Evolutionary conservation across 2,329 filamentous ascomycete species (phyloP).

Genomic region (Fusarium subglutinans): DNA sequence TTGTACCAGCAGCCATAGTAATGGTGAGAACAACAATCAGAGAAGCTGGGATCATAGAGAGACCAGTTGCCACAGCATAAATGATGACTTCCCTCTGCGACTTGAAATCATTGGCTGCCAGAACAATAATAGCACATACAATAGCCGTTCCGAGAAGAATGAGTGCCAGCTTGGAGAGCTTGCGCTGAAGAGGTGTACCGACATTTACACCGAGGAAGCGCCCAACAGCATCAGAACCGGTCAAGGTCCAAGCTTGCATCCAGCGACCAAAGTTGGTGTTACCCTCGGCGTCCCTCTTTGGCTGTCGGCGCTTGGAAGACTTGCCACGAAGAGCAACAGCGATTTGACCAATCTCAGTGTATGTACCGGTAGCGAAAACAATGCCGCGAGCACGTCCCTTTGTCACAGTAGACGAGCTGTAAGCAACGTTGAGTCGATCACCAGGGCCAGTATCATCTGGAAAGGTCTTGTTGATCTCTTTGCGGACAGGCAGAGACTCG

Average conservation of each 20-base stretch:
- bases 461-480: slow-evolving; percentile 58
- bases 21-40: slow-evolving; percentile 65
- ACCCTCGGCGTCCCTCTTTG: slow-evolving; percentile 57
- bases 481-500: slow-evolving; percentile 68
- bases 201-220: slow-evolving; percentile 73
- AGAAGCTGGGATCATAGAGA: slow-evolving; percentile 62
- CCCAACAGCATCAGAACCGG: slow-evolving; percentile 64
- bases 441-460: slow-evolving; percentile 57
- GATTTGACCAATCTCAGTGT: slow-evolving; percentile 70
- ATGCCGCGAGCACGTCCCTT: slow-evolving; percentile 68
- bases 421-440: slow-evolving; percentile 70
- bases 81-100: slow-evolving; percentile 67
- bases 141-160: slow-evolving; percentile 73
- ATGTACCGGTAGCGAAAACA: slow-evolving; percentile 69
- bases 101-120: slow-evolving; percentile 69
- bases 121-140: slow-evolving; percentile 74
- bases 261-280: slow-evolving; percentile 46
- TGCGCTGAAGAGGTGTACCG: slow-evolving; percentile 75
- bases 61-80: slow-evolving; percentile 56
- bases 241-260: slow-evolving; percentile 51
- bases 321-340: slow-evolving; percentile 58
- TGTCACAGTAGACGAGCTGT: slow-evolving; percentile 70
- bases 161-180: slow-evolving; percentile 73
- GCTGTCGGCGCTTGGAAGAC: slow-evolving; percentile 46
- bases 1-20: slow-evolving; percentile 65